Conservation (phyloP, 2,329 filamentous ascomycete genomes). For the Verticillium isaacii region DNA sequence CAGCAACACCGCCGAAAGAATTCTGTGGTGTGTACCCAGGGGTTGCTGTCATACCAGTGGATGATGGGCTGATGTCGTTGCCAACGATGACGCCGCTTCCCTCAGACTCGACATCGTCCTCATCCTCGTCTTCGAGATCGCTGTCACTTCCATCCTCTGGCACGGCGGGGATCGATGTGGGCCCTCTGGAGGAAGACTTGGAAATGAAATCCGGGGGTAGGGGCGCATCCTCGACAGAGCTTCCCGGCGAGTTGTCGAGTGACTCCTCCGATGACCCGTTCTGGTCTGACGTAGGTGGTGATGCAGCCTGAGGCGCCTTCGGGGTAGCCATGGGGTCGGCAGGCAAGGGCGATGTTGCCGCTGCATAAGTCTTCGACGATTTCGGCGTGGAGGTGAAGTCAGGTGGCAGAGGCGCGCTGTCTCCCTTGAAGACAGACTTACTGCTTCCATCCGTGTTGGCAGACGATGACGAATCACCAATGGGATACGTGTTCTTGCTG, state of each 20-base stretch:
- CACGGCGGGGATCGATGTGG: conserved; percentile 7
- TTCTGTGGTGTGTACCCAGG: conserved; percentile 52
- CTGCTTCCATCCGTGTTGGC: conserved; percentile 22
- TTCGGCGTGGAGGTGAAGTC: conserved; percentile 11
- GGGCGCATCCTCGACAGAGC: conserved; percentile 16
- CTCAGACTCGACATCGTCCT: conserved; percentile 43
- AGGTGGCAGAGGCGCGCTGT: conserved; percentile 10
- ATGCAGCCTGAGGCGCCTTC: not conserved
- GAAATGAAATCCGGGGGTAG: conserved; percentile 28
- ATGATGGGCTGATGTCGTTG: conserved; percentile 56
- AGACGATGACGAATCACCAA: conserved; percentile 50
- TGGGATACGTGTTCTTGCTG: conserved; percentile 44
- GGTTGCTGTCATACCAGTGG: conserved; percentile 37
- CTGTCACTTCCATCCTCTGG: conserved; percentile 11
- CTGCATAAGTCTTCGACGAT: not conserved
- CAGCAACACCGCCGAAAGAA: conserved; percentile 49
- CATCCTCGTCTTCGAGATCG: conserved; percentile 32
- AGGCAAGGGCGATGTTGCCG: not conserved
- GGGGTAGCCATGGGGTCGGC: not conserved
- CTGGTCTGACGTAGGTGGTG: not conserved
- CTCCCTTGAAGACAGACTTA: conserved; percentile 19
- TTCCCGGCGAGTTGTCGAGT: not conserved
- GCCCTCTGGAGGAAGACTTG: conserved; percentile 19
- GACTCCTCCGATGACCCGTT: not conserved
- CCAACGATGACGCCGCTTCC: conserved; percentile 61